Base-by-base conservation (phyloP, 176 grass and related monocot species). In the Neostapfia colusana region DNA sequence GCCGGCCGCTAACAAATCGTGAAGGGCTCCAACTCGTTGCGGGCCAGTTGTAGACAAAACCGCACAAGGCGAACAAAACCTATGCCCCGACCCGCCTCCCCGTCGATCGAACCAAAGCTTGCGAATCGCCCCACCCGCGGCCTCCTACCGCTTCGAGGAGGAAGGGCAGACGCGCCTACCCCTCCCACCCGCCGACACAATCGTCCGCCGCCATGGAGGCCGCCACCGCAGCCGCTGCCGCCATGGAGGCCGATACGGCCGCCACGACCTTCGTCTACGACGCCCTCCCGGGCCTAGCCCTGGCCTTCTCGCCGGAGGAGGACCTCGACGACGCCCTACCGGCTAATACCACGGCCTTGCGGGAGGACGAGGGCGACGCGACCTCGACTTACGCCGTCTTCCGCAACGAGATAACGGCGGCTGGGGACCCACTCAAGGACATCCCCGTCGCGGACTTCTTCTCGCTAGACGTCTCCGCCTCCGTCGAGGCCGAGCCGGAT, bases 371-470 rank as follows among this genome's bases (percentile, higher is more conserved):
- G 34, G 72, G 75, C 6, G 82, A 88, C 17, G 65, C 48, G 36
- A 48, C 89, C 56, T 20, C 46, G 24, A 77, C 89, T 53, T 99
- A 95, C 63, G 73, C 80, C 20, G 92, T 99, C 15, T 95, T 88
- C 79, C 89, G 96, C 46, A 95, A 90, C 70, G 84, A 92, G 85
- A 92, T 99, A 16, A 92, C 81, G 15, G 89, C 85, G 71, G 65
- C 60, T 9, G 83, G 74, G 18, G 89, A 82, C n/a, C 42, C 73
- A 42, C 40, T 78, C 15, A 65, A 2, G 1, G 89, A 90, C 70
- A 74, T 92, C 67, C 82, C 89, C 24, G 76, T 77, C 0, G 24
- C 77, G 4, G 89, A 94, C 25, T 99, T 92, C 89, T 95, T 95
- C 80, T 92, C 92, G 28, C 96, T 99, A 12, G 81, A 95, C 48